Conservation (phyloP, 371 early-diverging fungal genomes). For the Mortierella sp. region DNA sequence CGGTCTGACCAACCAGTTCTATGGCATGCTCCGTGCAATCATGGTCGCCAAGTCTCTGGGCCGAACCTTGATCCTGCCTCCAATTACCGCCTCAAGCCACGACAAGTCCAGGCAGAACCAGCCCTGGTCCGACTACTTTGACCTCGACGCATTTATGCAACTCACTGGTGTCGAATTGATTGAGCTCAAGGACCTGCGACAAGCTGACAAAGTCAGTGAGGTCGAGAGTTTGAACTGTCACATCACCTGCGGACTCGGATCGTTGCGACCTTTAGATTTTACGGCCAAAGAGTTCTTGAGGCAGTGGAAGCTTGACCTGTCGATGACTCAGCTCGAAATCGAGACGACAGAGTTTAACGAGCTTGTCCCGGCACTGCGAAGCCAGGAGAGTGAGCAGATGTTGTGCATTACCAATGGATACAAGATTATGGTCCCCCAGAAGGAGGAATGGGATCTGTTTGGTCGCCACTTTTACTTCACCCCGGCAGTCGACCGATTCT, state of each 20-base stretch:
- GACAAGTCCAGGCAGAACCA: constrained; percentile 24
- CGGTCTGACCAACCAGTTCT: constrained; percentile 35
- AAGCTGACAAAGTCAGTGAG: constrained; percentile 4
- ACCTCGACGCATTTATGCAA: constrained; percentile 31
- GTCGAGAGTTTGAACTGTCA: constrained; percentile 32
- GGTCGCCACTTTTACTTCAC: constrained; percentile 44
- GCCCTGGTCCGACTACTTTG: constrained; percentile 48
- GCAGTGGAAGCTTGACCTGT: constrained; percentile 45
- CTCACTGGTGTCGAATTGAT: constrained; percentile 37
- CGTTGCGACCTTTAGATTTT: constrained; percentile 30
- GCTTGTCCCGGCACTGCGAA: constrained; percentile 12
- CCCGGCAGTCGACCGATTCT: constrained; percentile 17
- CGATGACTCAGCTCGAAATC: constrained; percentile 1
- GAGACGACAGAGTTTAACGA: constrained; percentile 27
- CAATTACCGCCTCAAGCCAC: constrained; percentile 28
- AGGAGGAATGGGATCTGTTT: constrained; percentile 36
- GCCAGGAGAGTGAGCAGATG: constrained; percentile 20
- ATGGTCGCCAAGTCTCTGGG: constrained; percentile 36
- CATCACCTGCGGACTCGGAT: constrained; percentile 42
- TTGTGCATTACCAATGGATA: constrained; percentile 39
- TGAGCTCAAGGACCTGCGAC: constrained; percentile 29
- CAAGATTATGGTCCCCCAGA: constrained; percentile 26
- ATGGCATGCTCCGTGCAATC: constrained; percentile 43
- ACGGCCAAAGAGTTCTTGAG: constrained; percentile 40
- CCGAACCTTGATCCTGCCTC: constrained; percentile 47